Conservation (phyloP, 805 yeast genomes). For the Pichia nakasei region DNA sequence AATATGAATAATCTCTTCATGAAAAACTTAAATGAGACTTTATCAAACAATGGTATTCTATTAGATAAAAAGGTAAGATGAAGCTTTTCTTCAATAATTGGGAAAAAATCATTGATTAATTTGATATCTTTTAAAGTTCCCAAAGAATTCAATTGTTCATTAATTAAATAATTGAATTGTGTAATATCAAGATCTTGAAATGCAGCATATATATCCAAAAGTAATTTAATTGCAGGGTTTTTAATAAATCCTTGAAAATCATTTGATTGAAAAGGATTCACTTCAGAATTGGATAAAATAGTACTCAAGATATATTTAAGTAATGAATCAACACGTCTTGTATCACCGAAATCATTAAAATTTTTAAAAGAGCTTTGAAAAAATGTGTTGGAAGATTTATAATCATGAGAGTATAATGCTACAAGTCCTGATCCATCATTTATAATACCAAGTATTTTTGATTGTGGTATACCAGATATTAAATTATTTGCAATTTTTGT, state of each 20-base stretch:
- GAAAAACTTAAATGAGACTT: conserved; percentile 16
- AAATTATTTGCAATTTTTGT: conserved; percentile 40
- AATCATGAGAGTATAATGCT: conserved; percentile 50
- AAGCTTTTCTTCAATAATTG: conserved; percentile 19
- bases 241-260: conserved; percentile 41
- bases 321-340: conserved; percentile 46
- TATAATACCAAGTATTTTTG: conserved; percentile 63
- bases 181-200: conserved; percentile 21
- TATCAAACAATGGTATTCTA: conserved; percentile 17
- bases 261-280: conserved; percentile 65
- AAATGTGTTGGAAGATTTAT: conserved; percentile 40
- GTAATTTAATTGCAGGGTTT: conserved; percentile 11
- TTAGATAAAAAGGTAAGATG: conserved; percentile 18
- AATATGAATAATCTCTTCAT: conserved; percentile 14
- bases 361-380: conserved; percentile 43
- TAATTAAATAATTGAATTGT: conserved; percentile 13
- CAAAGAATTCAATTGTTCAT: conserved; percentile 9
- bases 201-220: conserved; percentile 22
- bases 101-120: conserved; percentile 18
- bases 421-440: conserved; percentile 70
- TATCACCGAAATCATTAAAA: conserved; percentile 52
- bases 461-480: conserved; percentile 64
- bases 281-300: conserved; percentile 52
- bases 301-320: conserved; percentile 55
- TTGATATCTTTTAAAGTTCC: conserved; percentile 4